phyloP scores from a whole-genome alignment of 2,329 filamentous ascomycete genomes.

The Scleromitrula shiraiana region DNA sequence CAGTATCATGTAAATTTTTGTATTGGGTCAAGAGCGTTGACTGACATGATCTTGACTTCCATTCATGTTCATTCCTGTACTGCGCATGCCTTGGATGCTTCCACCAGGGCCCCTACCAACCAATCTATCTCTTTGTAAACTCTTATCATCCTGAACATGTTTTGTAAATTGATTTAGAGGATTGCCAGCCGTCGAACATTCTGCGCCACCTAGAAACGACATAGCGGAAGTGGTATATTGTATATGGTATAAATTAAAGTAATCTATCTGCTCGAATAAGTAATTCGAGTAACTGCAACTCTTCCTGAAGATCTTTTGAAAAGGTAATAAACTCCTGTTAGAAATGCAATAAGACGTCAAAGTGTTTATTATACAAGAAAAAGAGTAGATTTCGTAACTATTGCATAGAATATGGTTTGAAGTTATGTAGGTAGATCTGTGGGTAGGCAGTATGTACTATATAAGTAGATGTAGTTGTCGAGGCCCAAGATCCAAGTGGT shows the following conservation, averaged over 20 bases:
- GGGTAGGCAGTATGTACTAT: too few relatives aligned
- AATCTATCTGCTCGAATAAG: neutral
- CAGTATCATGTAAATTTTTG: too few relatives aligned
- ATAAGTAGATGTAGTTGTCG: too few relatives aligned
- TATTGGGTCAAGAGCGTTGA: too few relatives aligned
- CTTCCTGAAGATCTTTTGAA: too few relatives aligned
- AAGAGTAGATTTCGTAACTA: neutral
- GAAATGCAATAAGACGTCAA: neutral
- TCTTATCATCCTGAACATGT: constrained; percentile 93
- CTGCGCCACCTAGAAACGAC: constrained; percentile 93
- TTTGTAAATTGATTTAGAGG: constrained; percentile 97
- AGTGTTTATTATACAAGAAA: constrained; percentile 10
- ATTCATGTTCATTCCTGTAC: constrained; percentile 39
- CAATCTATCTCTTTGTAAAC: constrained; percentile 82
- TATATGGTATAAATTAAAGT: neutral
- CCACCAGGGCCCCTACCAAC: constrained; percentile 65
- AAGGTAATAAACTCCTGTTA: neutral
- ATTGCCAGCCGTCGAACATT: constrained; percentile 94
- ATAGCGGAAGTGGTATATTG: constrained; percentile 40
- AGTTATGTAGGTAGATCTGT: too few relatives aligned
- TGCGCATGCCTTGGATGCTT: constrained; percentile 70
- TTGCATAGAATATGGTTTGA: neutral
- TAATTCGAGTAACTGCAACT: too few relatives aligned
- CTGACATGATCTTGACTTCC: constrained; percentile 62
- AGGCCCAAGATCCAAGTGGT: too few relatives aligned